Conservation (phyloP, 169 alveolate species). For the Theileria luwenshuni region DNA sequence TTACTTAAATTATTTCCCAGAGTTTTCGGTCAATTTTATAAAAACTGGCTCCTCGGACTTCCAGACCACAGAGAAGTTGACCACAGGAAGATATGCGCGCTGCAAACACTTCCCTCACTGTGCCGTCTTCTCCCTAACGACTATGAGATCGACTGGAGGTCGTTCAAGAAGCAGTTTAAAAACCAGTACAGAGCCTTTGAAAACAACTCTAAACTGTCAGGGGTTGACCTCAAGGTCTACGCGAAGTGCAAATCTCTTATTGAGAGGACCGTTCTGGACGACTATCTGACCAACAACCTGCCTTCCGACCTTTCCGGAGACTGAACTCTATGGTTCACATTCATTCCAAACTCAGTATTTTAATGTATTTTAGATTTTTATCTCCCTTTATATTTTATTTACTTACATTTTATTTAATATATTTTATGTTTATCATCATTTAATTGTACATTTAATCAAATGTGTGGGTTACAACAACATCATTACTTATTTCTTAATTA, state of each 20-base stretch:
- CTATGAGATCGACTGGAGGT: constrained; percentile 25
- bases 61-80: constrained; percentile 65
- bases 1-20: neutral
- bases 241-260: constrained; percentile 28
- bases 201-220: neutral
- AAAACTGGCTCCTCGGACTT: constrained; percentile 41
- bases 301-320: constrained; percentile 4
- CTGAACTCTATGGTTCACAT: neutral
- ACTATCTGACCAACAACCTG: constrained; percentile 14
- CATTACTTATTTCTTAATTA: too few species aligned
- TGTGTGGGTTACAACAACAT: too few species aligned
- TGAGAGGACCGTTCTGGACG: constrained; percentile 31
- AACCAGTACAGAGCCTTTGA: constrained; percentile 7
- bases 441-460: too few species aligned
- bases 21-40: neutral
- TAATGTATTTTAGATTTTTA: too few species aligned
- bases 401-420: too few species aligned
- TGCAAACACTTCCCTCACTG: constrained; percentile 28
- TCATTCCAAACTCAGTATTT: too few species aligned
- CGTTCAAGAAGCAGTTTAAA: constrained; percentile 11
- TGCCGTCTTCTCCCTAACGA: constrained; percentile 24
- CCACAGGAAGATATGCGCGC: constrained; percentile 45
- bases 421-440: too few species aligned
- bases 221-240: constrained; percentile 13
- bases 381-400: too few species aligned